Evolutionary conservation across 164 flowering plant species (phyloP), one percentile per base, ranked within the genome.

Genomic region (Buxus sempervirens): DNA sequence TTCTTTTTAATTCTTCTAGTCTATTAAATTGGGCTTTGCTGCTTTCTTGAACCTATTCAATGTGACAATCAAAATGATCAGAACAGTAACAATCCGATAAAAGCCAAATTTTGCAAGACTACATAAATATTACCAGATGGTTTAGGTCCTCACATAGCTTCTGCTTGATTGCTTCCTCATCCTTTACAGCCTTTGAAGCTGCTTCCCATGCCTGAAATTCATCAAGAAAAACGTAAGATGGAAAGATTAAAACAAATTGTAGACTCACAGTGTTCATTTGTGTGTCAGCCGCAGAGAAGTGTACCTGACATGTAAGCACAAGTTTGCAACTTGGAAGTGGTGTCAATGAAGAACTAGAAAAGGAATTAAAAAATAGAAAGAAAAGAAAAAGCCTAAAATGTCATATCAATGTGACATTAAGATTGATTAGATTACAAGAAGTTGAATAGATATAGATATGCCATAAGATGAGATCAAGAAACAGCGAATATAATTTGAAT

Each of bases 61-160:
- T 56, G 67, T 49, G 58, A 62, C 25, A 18, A 53, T 32, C 25
- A 24, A 22, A 9, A 5, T 19, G 55, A 48, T 12, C 5, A 1
- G n/a, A 58, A 58, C 20, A 69, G 28, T 12, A 28, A 14, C 21
- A 32, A 12, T 56, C 13, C 25, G 21, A 36, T 0, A 28, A 36
- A 36, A 5, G 27, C 32, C 13, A 54, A 20, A 66, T 6, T 57
- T 15, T 13, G 2, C 36, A 51, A 57, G 56, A 27, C 22, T 15
- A 51, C 13, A 66, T 19, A 54, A 1, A 25, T 15, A 62, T 42
- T 81, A 93, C 99, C 96, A 91, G 84, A 24, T 76, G 63, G 76
- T 78, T 90, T 63, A 96, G 79, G 73, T 96, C 99, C 53, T 93
- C 97, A 78, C 98, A 96, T 23, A 96, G 82, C 78, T 88, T 87